Conservation (phyloP, 768 basidiomycete genomes). For the Omphalotus guepiniiformis region DNA sequence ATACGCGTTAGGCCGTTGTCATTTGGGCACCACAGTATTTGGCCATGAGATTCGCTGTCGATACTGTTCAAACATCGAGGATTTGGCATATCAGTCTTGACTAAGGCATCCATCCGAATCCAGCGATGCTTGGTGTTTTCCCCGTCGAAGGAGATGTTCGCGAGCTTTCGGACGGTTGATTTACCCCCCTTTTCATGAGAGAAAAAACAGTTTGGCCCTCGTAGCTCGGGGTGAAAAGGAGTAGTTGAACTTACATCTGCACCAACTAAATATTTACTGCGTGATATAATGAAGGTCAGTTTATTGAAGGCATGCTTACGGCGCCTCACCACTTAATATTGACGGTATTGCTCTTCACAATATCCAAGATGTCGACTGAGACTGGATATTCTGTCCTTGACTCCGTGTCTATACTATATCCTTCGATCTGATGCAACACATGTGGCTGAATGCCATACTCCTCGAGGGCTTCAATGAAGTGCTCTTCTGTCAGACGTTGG, state of each 20-base stretch:
- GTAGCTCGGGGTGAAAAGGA: neutral
- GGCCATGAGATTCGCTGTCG: conserved; percentile 11
- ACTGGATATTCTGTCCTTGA: conserved; percentile 7
- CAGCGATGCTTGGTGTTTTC: conserved; percentile 10
- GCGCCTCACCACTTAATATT: conserved; percentile 8
- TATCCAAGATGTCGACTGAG: conserved; percentile 7
- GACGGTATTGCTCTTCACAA: conserved; percentile 2
- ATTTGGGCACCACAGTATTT: conserved; percentile 15
- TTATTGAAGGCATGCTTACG: no score
- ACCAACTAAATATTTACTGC: conserved; percentile 9
- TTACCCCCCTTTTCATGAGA: conserved; percentile 9
- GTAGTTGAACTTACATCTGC: conserved; percentile 7
- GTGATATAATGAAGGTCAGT: no score
- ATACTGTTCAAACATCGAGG: conserved; percentile 10
- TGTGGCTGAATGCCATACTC: neutral
- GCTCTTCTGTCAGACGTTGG: conserved; percentile 9
- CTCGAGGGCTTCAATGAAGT: neutral
- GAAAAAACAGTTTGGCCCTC: neutral
- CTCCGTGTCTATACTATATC: neutral
- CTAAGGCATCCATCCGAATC: conserved; percentile 15
- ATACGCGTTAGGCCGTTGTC: conserved; percentile 13
- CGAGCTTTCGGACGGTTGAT: conserved; percentile 14
- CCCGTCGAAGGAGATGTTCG: conserved; percentile 11
- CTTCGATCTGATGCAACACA: conserved; percentile 1
- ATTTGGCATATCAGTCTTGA: conserved; percentile 14